phyloP scores from a whole-genome alignment of 306 rosid genomes.

The Cucumis hystrix region DNA sequence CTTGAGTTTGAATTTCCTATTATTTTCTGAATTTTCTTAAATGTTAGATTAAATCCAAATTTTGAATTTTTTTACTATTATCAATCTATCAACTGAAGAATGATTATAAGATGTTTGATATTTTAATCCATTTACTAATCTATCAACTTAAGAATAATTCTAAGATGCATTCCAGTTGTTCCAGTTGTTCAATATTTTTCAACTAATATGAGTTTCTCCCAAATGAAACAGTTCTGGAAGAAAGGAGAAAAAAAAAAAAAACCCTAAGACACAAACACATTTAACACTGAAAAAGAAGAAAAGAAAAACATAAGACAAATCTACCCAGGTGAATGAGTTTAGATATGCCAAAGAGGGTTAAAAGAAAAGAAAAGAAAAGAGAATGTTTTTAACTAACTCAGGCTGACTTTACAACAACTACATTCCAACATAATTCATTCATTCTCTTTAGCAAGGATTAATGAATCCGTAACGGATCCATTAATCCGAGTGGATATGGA shows the following conservation, averaged over 20 bases:
- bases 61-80: no score
- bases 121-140: not conserved
- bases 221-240: not conserved
- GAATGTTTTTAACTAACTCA: not conserved
- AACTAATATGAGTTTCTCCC: not conserved
- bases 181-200: not conserved
- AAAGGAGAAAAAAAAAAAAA: not conserved
- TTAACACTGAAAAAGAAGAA: not conserved
- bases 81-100: no score
- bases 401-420: slow-evolving; percentile 25
- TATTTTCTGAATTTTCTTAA: no score
- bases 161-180: not conserved
- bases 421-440: slow-evolving; percentile 12
- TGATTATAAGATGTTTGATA: no score
- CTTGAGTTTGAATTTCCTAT: no score
- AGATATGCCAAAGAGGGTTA: not conserved
- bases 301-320: not conserved
- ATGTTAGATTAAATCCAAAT: no score
- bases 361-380: no score
- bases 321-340: slow-evolving; percentile 1
- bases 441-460: slow-evolving; percentile 17
- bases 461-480: slow-evolving; percentile 7
- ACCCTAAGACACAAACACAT: not conserved
- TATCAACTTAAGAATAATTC: not conserved
- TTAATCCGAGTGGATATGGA: not conserved